These are phyloP conservation scores for Pigoraptor vietnamica DNA, from an alignment of 78 protist genomes.

Conservation along the genomic window DNA sequence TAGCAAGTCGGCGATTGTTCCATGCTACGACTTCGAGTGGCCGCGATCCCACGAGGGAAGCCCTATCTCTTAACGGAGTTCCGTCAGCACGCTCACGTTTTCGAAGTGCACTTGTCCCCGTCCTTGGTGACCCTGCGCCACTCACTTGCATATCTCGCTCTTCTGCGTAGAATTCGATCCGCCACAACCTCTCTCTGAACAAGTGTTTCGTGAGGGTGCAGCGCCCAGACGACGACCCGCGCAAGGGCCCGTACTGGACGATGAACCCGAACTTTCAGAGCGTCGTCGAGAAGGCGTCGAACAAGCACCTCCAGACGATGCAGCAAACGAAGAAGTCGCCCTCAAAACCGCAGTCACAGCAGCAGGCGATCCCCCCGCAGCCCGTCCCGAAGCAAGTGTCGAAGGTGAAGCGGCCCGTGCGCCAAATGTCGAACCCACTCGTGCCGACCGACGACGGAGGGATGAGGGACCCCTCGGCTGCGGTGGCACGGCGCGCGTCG, in stretches of 20 bases:
- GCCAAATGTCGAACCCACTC: background rate
- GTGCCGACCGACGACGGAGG: background rate
- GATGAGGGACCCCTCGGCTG: background rate
- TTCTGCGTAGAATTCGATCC: slow-evolving; percentile 24
- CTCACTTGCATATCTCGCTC: too few species aligned
- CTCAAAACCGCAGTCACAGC: background rate
- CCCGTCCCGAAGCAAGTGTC: background rate
- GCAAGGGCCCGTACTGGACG: slow-evolving; percentile 15
- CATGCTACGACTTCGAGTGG: too few species aligned
- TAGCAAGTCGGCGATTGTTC: too few species aligned
- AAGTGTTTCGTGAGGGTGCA: slow-evolving; percentile 10
- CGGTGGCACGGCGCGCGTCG: too few species aligned
- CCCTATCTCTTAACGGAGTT: too few species aligned
- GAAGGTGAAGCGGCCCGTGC: background rate
- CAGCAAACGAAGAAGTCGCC: background rate
- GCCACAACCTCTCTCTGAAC: slow-evolving; percentile 46
- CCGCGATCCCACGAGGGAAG: too few species aligned
- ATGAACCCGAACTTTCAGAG: background rate
- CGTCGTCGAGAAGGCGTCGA: background rate
- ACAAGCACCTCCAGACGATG: background rate
- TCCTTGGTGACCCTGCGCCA: too few species aligned
- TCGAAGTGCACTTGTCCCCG: too few species aligned
- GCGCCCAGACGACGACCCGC: slow-evolving; percentile 7
- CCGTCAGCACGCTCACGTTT: too few species aligned
- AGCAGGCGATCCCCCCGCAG: background rate